Percentiles rank a stretch among this genome's conserved stretches.
phyloP scores from a whole-genome alignment of 2,329 filamentous ascomycete species.

The Coniella lustricola region DNA sequence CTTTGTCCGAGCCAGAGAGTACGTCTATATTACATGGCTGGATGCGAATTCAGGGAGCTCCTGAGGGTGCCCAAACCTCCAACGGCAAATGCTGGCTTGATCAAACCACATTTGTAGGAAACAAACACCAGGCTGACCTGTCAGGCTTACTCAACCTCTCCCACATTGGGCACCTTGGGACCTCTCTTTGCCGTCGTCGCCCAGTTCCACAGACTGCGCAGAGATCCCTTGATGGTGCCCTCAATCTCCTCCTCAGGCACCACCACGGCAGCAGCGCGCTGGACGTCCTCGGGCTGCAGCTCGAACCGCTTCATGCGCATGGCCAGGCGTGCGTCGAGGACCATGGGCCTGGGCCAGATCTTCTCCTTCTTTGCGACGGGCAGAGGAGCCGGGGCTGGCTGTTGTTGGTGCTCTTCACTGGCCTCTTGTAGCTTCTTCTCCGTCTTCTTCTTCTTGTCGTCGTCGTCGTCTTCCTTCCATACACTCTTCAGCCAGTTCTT shows the following conservation, averaged over 20 bases:
- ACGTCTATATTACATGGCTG: background rate
- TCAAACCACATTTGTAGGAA: too few relatives aligned
- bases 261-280: slow-evolving; percentile 53
- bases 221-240: slow-evolving; percentile 57
- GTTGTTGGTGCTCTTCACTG: slow-evolving; percentile 7
- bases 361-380: slow-evolving; percentile 42
- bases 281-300: slow-evolving; percentile 62
- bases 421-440: slow-evolving; percentile 13
- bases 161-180: slow-evolving; percentile 19
- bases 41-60: slow-evolving; percentile 1
- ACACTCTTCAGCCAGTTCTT: slow-evolving; percentile 77
- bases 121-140: too few relatives aligned
- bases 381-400: too few relatives aligned
- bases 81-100: too few relatives aligned
- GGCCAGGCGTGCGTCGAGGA: slow-evolving; percentile 68
- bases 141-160: slow-evolving; percentile 18
- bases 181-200: slow-evolving; percentile 35
- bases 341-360: slow-evolving; percentile 69
- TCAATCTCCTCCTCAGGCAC: slow-evolving; percentile 63
- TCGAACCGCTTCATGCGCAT: slow-evolving; percentile 76
- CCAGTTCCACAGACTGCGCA: slow-evolving; percentile 49
- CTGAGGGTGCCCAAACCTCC: background rate
- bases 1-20: background rate
- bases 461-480: slow-evolving; percentile 45
- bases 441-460: slow-evolving; percentile 40